Evolutionary conservation across 2,329 filamentous ascomycete species (phyloP).

Genomic region (Beauveria caledonica): DNA sequence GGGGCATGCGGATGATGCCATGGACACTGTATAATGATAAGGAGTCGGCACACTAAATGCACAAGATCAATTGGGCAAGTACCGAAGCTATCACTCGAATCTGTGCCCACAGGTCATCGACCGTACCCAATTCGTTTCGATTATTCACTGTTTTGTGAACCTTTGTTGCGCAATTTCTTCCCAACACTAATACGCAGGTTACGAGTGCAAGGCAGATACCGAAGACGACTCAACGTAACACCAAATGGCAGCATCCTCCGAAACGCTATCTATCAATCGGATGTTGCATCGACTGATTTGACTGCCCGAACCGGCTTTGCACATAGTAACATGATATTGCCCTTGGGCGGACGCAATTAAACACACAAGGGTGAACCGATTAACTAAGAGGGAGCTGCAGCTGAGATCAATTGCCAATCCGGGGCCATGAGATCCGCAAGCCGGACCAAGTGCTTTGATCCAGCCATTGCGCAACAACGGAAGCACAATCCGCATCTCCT

Average conservation of each 20-base stretch:
- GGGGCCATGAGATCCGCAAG: not conserved
- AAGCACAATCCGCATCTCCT: too few relatives aligned
- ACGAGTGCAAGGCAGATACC: too few relatives aligned
- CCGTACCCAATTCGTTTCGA: not conserved
- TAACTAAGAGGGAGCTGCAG: not conserved
- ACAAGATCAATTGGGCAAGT: not conserved
- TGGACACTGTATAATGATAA: not conserved
- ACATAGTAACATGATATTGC: not conserved
- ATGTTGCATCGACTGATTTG: too few relatives aligned
- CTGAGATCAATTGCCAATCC: not conserved
- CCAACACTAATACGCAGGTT: too few relatives aligned
- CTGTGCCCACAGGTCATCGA: too few relatives aligned
- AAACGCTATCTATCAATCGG: too few relatives aligned
- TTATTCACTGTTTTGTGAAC: not conserved
- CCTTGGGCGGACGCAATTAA: not conserved
- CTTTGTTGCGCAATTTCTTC: not conserved
- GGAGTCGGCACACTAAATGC: not conserved
- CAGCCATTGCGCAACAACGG: too few relatives aligned
- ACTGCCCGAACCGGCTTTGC: not conserved
- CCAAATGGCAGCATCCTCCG: too few relatives aligned
- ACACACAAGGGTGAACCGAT: not conserved
- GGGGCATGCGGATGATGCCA: constrained; percentile 31
- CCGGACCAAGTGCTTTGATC: not conserved
- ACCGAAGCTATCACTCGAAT: not conserved
- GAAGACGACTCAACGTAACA: too few relatives aligned